Base-by-base conservation (phyloP, 73 alveolate genomes). In the Blepharisma japonicum region DNA sequence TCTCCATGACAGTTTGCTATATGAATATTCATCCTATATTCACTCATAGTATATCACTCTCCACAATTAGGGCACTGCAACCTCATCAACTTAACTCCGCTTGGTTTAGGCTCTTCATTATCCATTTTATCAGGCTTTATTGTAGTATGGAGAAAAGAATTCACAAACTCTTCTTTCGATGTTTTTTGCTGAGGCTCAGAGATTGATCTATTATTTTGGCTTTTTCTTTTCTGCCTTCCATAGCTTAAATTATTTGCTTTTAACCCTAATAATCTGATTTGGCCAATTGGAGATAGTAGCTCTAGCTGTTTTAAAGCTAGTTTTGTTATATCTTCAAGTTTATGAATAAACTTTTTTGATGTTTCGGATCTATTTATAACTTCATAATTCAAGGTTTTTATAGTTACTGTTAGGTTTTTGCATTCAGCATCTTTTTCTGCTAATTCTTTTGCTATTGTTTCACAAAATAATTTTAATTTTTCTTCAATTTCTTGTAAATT, bases 331-430 rank as follows among this genome's bases (percentile, higher is more conserved):
- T 61, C 74, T 5, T 14, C 74, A 20, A n/a, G 47, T 2, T n/a
- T 61, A 8, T 14, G 18, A 25, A 61, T 14, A 25, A 14, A 25
- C 2, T n/a, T 25, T 61, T 61, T 61, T 14, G 74, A 14, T 39
- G 23, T 25, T 61, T 61, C 74, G 2, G 47, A 9, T 14, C 74
- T n/a, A 80, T 55, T 66, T 32, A 67, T 55, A 18, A 51, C 53
- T 78, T 83, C 86, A 78, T 78, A 83, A 51, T 77, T 78, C 23
- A 56, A 46, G 48, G 86, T 83, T 67, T 83, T 83, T 39, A 83
- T 48, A 14, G 76, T 49, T 6, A 83, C 80, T 0, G 83, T 77
- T 6, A 83, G 66, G 66, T 68, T 82, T 49, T 80, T 80, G 39
- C 90, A 87, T 6, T 78, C 68, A 20, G 51, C 56, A 21, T 83